These are phyloP conservation scores for Mucor irregularis DNA, from an alignment of 371 early-diverging fungal species.

Conservation along the genomic window DNA sequence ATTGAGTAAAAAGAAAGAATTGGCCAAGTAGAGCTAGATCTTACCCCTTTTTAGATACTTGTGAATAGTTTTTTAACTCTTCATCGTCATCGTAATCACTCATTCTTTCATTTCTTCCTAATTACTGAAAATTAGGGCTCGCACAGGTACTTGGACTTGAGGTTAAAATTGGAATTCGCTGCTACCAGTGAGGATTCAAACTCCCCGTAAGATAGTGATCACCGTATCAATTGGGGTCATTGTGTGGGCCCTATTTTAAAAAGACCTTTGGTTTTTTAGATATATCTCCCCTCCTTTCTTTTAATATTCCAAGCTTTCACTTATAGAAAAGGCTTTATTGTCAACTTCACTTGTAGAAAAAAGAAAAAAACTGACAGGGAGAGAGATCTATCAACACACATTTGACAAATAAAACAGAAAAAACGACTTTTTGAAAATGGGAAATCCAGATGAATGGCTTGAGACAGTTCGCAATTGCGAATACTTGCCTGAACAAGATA, in stretches of 20 bases:
- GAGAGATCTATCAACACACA: background rate
- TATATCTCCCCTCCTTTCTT: background rate
- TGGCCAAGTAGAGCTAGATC: background rate
- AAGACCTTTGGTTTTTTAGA: no score
- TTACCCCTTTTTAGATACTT: conserved; percentile 15
- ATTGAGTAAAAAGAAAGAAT: background rate
- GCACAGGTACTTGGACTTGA: no score
- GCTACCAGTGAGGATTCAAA: no score
- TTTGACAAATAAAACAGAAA: background rate
- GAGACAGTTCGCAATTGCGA: conserved; percentile 76
- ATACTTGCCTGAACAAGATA: conserved; percentile 90
- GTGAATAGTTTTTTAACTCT: conserved; percentile 21
- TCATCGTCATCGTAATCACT: conserved; percentile 6
- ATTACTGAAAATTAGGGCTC: no score
- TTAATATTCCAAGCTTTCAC: no score
- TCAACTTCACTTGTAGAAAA: background rate
- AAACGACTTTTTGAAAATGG: conserved; percentile 29
- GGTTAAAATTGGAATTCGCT: no score
- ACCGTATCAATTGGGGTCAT: no score
- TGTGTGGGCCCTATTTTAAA: no score
- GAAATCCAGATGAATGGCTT: conserved; percentile 66
- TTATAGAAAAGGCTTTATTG: no score
- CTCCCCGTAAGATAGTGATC: no score
- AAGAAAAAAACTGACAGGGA: background rate
- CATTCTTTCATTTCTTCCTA: no score